phyloP scores from a whole-genome alignment of 2,329 filamentous ascomycete species.

The Malbranchea zuffiana region DNA sequence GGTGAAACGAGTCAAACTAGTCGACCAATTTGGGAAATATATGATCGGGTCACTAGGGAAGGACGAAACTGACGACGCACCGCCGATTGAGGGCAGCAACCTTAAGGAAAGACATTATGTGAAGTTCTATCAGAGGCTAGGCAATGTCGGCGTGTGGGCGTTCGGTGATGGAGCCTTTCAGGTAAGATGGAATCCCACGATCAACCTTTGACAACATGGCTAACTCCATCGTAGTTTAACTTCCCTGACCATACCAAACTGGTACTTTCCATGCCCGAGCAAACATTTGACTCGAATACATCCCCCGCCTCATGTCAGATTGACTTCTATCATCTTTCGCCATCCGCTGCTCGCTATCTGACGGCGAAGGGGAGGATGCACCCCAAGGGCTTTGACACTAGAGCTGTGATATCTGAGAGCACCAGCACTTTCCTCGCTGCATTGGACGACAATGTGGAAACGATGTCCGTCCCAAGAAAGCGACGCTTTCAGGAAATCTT shows the following conservation, averaged over 20 bases:
- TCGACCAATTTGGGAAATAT: slow-evolving; percentile 43
- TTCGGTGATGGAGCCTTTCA: slow-evolving; percentile 41
- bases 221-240: slow-evolving; percentile 31
- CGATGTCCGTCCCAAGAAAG: slow-evolving; percentile 17
- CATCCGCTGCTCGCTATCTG: slow-evolving; percentile 36
- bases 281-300: slow-evolving; percentile 8
- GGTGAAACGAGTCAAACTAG: slow-evolving; percentile 38
- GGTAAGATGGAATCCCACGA: slow-evolving; percentile 17
- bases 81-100: slow-evolving; percentile 21
- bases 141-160: slow-evolving; percentile 44
- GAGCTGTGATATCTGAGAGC: slow-evolving; percentile 32
- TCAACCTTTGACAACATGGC: background rate
- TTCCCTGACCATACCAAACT: slow-evolving; percentile 44
- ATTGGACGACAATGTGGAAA: slow-evolving; percentile 24
- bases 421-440: slow-evolving; percentile 32
- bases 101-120: slow-evolving; percentile 29
- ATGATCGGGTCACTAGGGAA: slow-evolving; percentile 40
- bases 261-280: slow-evolving; percentile 33
- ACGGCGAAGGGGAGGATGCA: slow-evolving; percentile 33
- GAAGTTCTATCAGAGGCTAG: slow-evolving; percentile 42
- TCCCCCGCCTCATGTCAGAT: slow-evolving; percentile 24
- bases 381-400: slow-evolving; percentile 34
- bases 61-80: slow-evolving; percentile 27
- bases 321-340: slow-evolving; percentile 41
- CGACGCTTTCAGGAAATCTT: slow-evolving; percentile 33